These are phyloP conservation scores for Neocatenulostroma microsporum DNA, from an alignment of 2,329 filamentous ascomycete species.

Conservation along the genomic window DNA sequence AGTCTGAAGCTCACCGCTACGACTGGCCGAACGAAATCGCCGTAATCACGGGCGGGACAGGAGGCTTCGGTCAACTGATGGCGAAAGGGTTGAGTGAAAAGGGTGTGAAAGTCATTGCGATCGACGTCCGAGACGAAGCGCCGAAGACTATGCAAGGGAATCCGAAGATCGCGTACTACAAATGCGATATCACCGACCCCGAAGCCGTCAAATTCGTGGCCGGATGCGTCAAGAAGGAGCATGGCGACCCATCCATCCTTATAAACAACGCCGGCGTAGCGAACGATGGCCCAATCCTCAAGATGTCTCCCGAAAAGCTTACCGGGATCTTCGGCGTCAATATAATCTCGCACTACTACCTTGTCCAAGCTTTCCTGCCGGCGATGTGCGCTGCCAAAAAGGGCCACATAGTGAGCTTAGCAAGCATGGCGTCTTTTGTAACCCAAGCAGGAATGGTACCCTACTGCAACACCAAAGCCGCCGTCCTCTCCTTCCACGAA, in stretches of 20 bases:
- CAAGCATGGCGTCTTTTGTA: slow-evolving; percentile 46
- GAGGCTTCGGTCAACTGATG: slow-evolving; percentile 32
- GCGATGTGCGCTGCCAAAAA: slow-evolving; percentile 44
- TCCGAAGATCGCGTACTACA: slow-evolving; percentile 28
- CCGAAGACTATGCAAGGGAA: slow-evolving; percentile 25
- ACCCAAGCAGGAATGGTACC: slow-evolving; percentile 31
- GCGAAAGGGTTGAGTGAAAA: slow-evolving; percentile 24
- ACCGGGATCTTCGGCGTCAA: slow-evolving; percentile 47
- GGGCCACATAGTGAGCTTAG: slow-evolving; percentile 51
- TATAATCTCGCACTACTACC: slow-evolving; percentile 44
- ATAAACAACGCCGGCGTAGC: slow-evolving; percentile 47
- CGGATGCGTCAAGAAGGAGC: slow-evolving; percentile 29
- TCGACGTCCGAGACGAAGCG: slow-evolving; percentile 30
- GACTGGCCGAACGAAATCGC: slow-evolving; percentile 31
- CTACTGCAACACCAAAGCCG: slow-evolving; percentile 47
- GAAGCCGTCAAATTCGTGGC: slow-evolving; percentile 39
- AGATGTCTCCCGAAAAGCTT: slow-evolving; percentile 37
- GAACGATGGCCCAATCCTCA: slow-evolving; percentile 39
- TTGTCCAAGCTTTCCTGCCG: slow-evolving; percentile 46
- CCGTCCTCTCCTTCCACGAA: slow-evolving; percentile 48
- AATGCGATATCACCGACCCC: slow-evolving; percentile 43
- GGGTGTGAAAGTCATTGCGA: slow-evolving; percentile 31
- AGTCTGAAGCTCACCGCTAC: slow-evolving; percentile 27
- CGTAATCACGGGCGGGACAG: slow-evolving; percentile 28
- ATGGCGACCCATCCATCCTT: slow-evolving; percentile 41